A percentile compares a stretch with the other conserved stretches of the same genome.
Evolutionary conservation across 768 basidiomycete genomes (phyloP).

Genomic region (Pisolithus albus): DNA sequence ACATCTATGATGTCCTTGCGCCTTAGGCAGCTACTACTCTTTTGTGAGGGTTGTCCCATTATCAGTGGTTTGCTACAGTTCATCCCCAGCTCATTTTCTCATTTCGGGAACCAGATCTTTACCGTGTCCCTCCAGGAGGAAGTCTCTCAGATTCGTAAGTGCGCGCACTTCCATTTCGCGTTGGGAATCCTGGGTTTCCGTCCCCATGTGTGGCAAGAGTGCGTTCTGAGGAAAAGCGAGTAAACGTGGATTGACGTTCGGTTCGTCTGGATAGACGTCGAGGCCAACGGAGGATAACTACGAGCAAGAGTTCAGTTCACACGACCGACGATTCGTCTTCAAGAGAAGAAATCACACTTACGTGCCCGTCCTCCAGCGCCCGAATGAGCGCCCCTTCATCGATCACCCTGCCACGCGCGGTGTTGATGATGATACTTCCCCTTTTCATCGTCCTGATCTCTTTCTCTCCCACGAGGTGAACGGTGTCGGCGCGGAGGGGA

Average conservation of each 20-base stretch:
- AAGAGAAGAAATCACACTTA: constrained; percentile 36
- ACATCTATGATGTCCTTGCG: no score
- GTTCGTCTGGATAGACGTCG: constrained; percentile 85
- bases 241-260: constrained; percentile 69
- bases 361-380: constrained; percentile 83
- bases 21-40: no score
- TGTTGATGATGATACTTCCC: constrained; percentile 76
- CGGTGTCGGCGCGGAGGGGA: constrained; percentile 69
- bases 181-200: constrained; percentile 76
- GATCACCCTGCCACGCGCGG: constrained; percentile 85
- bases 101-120: constrained; percentile 62
- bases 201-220: constrained; percentile 89
- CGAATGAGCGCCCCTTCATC: constrained; percentile 83
- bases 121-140: constrained; percentile 54
- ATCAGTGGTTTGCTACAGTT: neutral
- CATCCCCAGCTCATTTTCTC: constrained; percentile 7
- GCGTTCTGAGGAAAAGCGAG: constrained; percentile 79
- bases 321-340: constrained; percentile 5
- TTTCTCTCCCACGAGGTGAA: constrained; percentile 64
- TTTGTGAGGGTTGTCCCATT: no score
- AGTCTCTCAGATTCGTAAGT: constrained; percentile 69
- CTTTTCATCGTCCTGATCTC: constrained; percentile 74
- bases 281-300: constrained; percentile 77
- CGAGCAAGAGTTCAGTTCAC: neutral
- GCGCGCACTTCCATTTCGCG: constrained; percentile 82